Percentiles rank a stretch among this genome's conserved stretches.
phyloP scores from a whole-genome alignment of 2,329 filamentous ascomycete genomes.

The Cladosporium sp. region DNA sequence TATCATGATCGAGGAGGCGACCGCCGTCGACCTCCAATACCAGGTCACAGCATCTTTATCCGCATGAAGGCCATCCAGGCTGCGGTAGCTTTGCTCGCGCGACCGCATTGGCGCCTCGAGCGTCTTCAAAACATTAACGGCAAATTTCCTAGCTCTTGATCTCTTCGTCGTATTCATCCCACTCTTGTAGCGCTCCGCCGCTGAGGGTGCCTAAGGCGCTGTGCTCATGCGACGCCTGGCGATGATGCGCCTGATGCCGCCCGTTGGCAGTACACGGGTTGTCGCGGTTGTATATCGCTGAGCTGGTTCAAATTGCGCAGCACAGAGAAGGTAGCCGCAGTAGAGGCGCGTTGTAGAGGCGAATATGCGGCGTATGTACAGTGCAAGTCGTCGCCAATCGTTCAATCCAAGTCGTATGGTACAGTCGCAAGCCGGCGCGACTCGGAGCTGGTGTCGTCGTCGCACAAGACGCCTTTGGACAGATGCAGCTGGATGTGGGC shows the following conservation, averaged over 20 bases:
- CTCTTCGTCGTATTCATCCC: constrained; percentile 5
- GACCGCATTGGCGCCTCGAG: constrained; percentile 19
- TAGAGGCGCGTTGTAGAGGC: no score
- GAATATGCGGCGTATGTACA: no score
- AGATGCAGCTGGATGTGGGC: no score
- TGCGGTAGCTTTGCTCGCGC: constrained; percentile 27
- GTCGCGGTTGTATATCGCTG: no score
- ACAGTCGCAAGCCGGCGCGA: neutral
- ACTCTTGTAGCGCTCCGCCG: neutral
- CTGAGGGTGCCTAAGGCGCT: neutral
- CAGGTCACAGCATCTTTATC: constrained; percentile 33
- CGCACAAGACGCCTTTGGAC: neutral
- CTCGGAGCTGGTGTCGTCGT: neutral
- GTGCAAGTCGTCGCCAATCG: no score
- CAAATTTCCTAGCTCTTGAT: neutral
- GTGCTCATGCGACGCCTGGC: constrained; percentile 1
- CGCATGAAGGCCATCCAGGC: constrained; percentile 22
- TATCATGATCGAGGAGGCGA: constrained; percentile 44
- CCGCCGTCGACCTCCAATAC: constrained; percentile 46
- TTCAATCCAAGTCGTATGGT: neutral
- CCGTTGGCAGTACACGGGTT: neutral
- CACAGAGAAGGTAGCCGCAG: no score
- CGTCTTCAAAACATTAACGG: constrained; percentile 2
- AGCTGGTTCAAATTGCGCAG: no score
- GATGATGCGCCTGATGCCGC: neutral